These are phyloP conservation scores for Sabuloglossum arenarium DNA, from an alignment of 495 filamentous ascomycete species.

Conservation along the genomic window DNA sequence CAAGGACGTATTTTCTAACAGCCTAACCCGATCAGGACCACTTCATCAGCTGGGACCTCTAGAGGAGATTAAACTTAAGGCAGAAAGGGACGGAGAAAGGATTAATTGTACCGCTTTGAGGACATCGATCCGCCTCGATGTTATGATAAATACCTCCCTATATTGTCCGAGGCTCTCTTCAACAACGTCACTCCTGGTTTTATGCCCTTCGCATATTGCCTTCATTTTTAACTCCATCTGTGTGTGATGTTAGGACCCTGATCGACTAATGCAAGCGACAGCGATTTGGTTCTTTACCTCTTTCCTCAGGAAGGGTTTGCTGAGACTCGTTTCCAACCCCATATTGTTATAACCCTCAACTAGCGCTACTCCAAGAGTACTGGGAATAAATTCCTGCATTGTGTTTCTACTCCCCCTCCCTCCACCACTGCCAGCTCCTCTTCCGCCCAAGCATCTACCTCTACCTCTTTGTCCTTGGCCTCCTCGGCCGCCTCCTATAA, in stretches of 20 bases:
- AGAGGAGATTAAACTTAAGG: neutral
- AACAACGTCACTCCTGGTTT: constrained; percentile 50
- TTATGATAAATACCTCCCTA: constrained; percentile 59
- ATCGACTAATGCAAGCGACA: neutral
- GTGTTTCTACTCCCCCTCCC: constrained; percentile 27
- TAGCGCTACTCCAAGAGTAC: constrained; percentile 69
- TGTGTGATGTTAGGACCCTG: neutral
- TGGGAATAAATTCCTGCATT: constrained; percentile 76
- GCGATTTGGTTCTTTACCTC: constrained; percentile 30
- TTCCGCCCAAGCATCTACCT: constrained; percentile 9
- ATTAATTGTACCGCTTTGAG: constrained; percentile 38
- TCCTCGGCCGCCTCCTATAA: constrained; percentile 18
- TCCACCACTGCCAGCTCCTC: constrained; percentile 16
- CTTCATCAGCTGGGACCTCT: neutral
- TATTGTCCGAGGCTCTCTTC: constrained; percentile 68
- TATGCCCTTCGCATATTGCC: constrained; percentile 77
- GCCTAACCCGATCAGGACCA: constrained; percentile 10
- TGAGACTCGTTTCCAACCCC: constrained; percentile 70
- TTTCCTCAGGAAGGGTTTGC: constrained; percentile 93
- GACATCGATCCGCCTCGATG: constrained; percentile 47
- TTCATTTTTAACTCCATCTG: constrained; percentile 86
- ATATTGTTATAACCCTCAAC: constrained; percentile 88
- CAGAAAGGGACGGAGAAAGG: neutral
- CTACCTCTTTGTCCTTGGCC: constrained; percentile 21
- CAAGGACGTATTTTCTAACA: constrained; percentile 27